Base-by-base conservation (phyloP, 2,329 filamentous ascomycete genomes). In the Aspergillus intermedius region DNA sequence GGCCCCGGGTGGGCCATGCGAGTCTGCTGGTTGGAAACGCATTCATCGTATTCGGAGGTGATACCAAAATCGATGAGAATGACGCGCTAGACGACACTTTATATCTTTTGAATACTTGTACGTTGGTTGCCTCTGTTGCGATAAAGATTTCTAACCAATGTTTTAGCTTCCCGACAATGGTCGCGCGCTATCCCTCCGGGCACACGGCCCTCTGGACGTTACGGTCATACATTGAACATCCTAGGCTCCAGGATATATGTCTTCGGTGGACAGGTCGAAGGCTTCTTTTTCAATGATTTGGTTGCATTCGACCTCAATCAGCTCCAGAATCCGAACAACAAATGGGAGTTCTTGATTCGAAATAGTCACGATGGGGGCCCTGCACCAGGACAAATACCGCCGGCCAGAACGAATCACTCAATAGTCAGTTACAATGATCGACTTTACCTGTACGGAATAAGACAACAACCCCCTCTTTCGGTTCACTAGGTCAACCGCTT, bases 31-130 rank as follows among this genome's bases (percentile, higher is more conserved):
- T 98, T 47, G 94, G 94, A 49, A 98, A 98, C 70, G 93, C 93
- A 0, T 98, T 97, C 67, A 98, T 98, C 59, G 93, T 98, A 10
- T 98, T 97, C 64, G 94, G 93, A 44, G 93, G 93, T 64, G 94
- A 98, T 68, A 98, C 93, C 45, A 98, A 98, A 71, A 86, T 95
- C 65, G 90, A 96, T 48, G 93, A 97, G 63, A 82, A 83, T 28
- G 93, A 98, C 69, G 78, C 88, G 44, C 75, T 98, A 49, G 93
- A 98, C 62, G 91, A 98, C 71, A 97, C 93, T 0, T 75, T 98
- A 10, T 98, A 98, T 70, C 79, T 98, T 45, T 77, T 98, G 45
- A 98, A 98, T 72, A 98, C 93, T 44, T 96, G 93, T 97, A 78
- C 74, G 91, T 77, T 47, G 51, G 17, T 10, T 46, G 17, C 3